phyloP scores from a whole-genome alignment of 2,329 filamentous ascomycete species.

The Cercospora sp. region DNA sequence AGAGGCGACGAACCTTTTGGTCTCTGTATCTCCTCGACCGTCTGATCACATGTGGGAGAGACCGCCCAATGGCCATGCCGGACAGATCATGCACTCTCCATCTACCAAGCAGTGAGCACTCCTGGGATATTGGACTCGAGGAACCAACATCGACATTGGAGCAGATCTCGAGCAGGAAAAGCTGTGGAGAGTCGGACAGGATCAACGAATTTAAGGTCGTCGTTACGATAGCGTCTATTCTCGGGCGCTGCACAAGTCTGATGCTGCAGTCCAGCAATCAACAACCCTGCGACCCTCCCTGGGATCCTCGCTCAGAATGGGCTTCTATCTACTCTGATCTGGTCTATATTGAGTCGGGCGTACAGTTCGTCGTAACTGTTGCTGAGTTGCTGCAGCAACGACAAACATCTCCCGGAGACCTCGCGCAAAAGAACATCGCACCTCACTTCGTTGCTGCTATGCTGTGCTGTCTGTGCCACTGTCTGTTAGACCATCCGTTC shows the following conservation, averaged over 20 bases:
- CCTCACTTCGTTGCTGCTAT: not conserved
- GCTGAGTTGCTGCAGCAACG: not conserved
- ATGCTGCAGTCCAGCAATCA: not conserved
- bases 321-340: not conserved
- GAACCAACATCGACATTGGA: not conserved
- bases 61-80: not conserved
- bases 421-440: not conserved
- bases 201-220: not conserved
- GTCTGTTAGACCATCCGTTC: not conserved
- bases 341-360: not conserved
- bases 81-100: not conserved
- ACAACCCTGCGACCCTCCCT: not conserved
- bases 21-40: slow-evolving; percentile 7
- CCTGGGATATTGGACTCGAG: not conserved
- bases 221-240: not conserved
- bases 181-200: not conserved
- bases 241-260: not conserved
- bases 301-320: not conserved
- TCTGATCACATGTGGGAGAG: not conserved
- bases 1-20: slow-evolving; percentile 7
- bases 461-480: not conserved
- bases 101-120: not conserved
- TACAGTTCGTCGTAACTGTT: not conserved
- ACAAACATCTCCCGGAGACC: not conserved
- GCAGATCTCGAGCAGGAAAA: not conserved